These are phyloP conservation scores for Monoraphidium neglectum DNA, from an alignment of 139 green algal species.

Conservation along the genomic window DNA sequence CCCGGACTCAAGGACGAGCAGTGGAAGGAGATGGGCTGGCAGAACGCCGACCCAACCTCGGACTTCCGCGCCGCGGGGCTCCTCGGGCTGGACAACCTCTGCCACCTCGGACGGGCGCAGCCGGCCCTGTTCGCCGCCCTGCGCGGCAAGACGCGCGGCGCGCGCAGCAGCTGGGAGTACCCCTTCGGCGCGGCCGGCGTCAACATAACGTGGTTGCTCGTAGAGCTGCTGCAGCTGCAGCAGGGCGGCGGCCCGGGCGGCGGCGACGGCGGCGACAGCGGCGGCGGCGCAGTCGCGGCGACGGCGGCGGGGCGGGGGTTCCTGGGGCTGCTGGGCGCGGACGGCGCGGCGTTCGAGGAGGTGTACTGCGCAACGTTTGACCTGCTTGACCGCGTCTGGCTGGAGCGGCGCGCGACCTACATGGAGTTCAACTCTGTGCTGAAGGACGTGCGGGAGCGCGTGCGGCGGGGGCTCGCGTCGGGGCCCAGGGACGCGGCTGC, in stretches of 20 bases:
- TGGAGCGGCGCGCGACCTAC: slow-evolving; percentile 51
- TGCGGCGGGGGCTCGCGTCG: slow-evolving; percentile 23
- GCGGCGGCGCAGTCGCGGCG: background rate
- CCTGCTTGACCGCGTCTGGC: slow-evolving; percentile 66
- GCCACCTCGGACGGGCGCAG: slow-evolving; percentile 68
- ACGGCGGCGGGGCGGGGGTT: slow-evolving; percentile 36
- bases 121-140: slow-evolving; percentile 37
- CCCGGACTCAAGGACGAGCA: slow-evolving; percentile 34
- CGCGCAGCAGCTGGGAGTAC: slow-evolving; percentile 78
- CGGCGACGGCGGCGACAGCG: background rate
- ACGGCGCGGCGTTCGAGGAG: slow-evolving; percentile 55
- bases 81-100: slow-evolving; percentile 77
- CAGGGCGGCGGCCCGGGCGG: background rate
- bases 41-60: slow-evolving; percentile 71
- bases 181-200: slow-evolving; percentile 87
- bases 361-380: slow-evolving; percentile 60
- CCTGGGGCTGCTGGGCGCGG: slow-evolving; percentile 38
- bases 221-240: slow-evolving; percentile 44
- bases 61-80: slow-evolving; percentile 82
- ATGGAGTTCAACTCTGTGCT: slow-evolving; percentile 74
- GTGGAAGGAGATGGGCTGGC: slow-evolving; percentile 88
- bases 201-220: slow-evolving; percentile 84
- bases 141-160: slow-evolving; percentile 16
- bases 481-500: slow-evolving; percentile 3
- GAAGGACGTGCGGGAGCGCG: slow-evolving; percentile 27